Percentiles rank a stretch among this genome's conserved stretches.
Evolutionary conservation across 1,139 yeast genomes (phyloP).

Genomic region (Lodderomyces elongisporus): DNA sequence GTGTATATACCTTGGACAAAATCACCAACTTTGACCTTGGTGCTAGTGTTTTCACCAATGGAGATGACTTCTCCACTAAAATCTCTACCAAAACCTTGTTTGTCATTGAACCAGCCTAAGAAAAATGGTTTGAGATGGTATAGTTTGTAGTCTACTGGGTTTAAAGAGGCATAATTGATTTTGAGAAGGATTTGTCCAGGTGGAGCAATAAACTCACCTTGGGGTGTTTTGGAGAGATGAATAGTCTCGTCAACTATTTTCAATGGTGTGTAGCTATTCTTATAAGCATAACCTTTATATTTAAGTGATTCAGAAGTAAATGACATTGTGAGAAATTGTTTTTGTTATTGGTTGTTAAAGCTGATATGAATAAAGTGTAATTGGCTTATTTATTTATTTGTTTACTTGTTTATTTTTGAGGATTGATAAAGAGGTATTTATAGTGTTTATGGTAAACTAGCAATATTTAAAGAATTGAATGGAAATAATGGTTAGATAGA

Average conservation of each 20-base stretch:
- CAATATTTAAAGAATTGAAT: too few species aligned
- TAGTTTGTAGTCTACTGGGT: conserved; percentile 62
- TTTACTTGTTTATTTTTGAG: too few species aligned
- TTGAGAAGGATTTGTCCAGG: conserved; percentile 51
- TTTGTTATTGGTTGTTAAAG: too few species aligned
- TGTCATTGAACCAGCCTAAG: conserved; percentile 2
- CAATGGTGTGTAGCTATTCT: conserved; percentile 12
- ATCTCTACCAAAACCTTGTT: conserved; percentile 59
- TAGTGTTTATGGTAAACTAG: too few species aligned
- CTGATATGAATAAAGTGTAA: too few species aligned
- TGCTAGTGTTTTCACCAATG: conserved; percentile 38
- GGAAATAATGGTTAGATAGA: too few species aligned
- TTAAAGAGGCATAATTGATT: conserved; percentile 54
- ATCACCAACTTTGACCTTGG: conserved; percentile 52
- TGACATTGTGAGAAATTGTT: too few species aligned
- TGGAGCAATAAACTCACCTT: conserved; percentile 32
- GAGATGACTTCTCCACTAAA: conserved; percentile 60
- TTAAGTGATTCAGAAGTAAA: conserved; percentile 14
- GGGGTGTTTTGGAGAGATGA: conserved; percentile 17
- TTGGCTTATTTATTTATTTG: too few species aligned
- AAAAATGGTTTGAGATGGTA: conserved; percentile 23
- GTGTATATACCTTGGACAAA: conserved; percentile 55
- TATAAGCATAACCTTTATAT: conserved; percentile 18
- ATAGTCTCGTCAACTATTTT: conserved; percentile 13
- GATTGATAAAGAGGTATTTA: too few species aligned